Evolutionary conservation across 1,139 yeast genomes (phyloP).

Genomic region (Taphrina wiesneri): DNA sequence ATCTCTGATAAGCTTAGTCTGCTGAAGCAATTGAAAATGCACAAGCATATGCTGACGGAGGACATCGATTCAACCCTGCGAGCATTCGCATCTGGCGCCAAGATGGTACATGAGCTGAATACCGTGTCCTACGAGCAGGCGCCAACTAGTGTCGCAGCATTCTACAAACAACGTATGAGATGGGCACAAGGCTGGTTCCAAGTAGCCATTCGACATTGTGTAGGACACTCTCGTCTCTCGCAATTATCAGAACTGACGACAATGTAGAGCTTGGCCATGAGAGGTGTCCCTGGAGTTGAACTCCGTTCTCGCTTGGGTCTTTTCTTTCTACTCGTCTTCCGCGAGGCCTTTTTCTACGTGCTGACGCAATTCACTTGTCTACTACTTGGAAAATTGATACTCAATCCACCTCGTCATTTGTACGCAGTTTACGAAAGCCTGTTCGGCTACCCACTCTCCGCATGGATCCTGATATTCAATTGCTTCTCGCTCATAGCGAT

Average conservation of each 20-base stretch:
- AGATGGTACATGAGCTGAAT: constrained; percentile 12
- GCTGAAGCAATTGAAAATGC: constrained; percentile 6
- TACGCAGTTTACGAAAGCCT: constrained; percentile 3
- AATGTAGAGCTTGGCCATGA: background rate
- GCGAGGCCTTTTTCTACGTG: constrained; percentile 6
- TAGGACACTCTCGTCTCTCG: background rate
- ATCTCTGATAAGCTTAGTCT: background rate
- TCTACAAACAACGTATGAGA: constrained; percentile 6
- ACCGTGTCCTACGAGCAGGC: constrained; percentile 11
- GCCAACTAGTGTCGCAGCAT: background rate
- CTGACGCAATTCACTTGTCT: background rate
- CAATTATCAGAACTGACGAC: background rate
- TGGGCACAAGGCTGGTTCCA: constrained; percentile 14
- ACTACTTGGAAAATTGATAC: background rate
- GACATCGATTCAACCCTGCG: constrained; percentile 5
- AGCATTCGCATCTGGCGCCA: constrained; percentile 8
- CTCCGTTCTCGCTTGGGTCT: constrained; percentile 7
- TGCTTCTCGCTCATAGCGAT: constrained; percentile 4
- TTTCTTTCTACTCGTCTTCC: constrained; percentile 5
- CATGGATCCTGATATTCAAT: constrained; percentile 11
- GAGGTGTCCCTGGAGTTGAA: constrained; percentile 7
- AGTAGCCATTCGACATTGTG: constrained; percentile 6
- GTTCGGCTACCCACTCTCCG: constrained; percentile 8
- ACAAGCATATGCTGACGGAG: constrained; percentile 7
- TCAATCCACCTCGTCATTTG: constrained; percentile 5